These are phyloP conservation scores for Erodium moschatum DNA, from an alignment of 441 rosid species.

Conservation along the genomic window DNA sequence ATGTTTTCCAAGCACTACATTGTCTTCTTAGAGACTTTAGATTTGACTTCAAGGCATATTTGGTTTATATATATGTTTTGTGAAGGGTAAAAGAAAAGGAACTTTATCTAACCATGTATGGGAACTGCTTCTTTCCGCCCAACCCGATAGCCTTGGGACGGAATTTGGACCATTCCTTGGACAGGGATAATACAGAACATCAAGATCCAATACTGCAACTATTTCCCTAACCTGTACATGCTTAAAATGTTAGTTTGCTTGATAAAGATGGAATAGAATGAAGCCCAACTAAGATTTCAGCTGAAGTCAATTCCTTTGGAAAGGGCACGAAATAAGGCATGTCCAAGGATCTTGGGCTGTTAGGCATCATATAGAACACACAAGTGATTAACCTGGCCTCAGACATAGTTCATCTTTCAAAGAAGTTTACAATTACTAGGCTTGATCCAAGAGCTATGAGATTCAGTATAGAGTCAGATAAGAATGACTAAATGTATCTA, in stretches of 20 bases:
- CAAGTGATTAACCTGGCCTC: background rate
- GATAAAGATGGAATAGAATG: conserved; percentile 11
- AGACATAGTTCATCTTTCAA: too few species aligned
- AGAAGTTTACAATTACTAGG: too few species aligned
- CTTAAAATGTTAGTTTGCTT: conserved; percentile 20
- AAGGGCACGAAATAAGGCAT: background rate
- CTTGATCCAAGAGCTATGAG: too few species aligned
- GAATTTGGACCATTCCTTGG: conserved; percentile 81
- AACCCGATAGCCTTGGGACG: conserved; percentile 65
- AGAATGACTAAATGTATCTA: too few species aligned
- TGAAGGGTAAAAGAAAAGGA: conserved; percentile 17
- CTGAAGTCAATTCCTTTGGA: background rate
- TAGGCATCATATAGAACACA: background rate
- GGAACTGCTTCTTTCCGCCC: conserved; percentile 88
- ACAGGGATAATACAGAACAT: conserved; percentile 84
- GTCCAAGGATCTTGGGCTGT: background rate
- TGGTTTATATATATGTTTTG: background rate
- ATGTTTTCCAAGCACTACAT: conserved; percentile 2
- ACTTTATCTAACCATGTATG: conserved; percentile 68
- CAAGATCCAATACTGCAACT: conserved; percentile 76
- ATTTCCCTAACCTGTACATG: conserved; percentile 76
- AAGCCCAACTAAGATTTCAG: conserved; percentile 8
- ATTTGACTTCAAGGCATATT: background rate
- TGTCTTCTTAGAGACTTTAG: background rate
- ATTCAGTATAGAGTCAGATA: too few species aligned